Evolutionary conservation across 495 filamentous ascomycete genomes (phyloP), one percentile per base, ranked within the genome.

Genomic region (Xylaria castorea): DNA sequence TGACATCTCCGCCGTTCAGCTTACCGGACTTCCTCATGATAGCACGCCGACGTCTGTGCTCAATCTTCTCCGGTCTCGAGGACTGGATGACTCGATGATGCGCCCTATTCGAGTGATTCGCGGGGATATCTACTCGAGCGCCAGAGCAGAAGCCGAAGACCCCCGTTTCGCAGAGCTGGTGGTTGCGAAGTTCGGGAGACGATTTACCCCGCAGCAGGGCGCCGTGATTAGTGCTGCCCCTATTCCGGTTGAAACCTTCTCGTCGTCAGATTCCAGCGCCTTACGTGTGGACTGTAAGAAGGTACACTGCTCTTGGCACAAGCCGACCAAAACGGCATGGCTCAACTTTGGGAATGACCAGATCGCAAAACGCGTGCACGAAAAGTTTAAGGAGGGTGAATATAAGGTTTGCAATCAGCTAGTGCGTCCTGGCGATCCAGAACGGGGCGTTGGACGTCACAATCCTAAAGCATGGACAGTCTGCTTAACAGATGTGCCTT

Each of bases 221-320:
- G 1, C 38, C 22, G 63, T 1, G 11, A 44, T 36, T 36, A 66
- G 0, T 11, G 44, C 61, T 42, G 25, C 4, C 40, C 14, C 27
- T 18, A 50, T 36, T 27, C 40, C 44, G 27, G 63, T 66, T 16
- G 42, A 66, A 7, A 32, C 63, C 4, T 50, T 66, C n/a, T 18
- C 27, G 4, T 66, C 40, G 16, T 30, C 25, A 8, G 42, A 22
- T 34, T 48, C 63, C 14, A 66, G 38, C 20, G 38, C 63, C 6
- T 14, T 66, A 20, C 20, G n/a, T 7, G 53, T 57, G 25, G 80
- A 82, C 22, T 78, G 77, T 58, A 77, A 69, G 44, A 80, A 76
- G 14, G 71, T 83, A 0, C 73, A 75, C 60, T 74, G 73, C 34
- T 81, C 80, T 12, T 83, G 81, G 81, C 73, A 77, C 61, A 78